Evolutionary conservation across 192 early-diverging fungal species (phyloP).

Genomic region (Coemansia sp.): DNA sequence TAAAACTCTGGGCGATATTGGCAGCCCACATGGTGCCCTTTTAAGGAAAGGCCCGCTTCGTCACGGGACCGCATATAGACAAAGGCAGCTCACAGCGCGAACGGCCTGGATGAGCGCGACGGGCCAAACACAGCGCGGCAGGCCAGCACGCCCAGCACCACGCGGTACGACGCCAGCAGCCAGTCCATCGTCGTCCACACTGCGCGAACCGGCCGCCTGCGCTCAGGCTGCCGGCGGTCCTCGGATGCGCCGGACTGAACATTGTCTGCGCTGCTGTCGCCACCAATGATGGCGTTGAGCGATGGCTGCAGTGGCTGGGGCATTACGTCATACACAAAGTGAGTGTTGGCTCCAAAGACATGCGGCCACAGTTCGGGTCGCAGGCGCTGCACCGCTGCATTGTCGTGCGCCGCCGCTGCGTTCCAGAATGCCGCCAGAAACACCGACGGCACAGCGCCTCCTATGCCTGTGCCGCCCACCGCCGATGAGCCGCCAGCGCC

Average conservation of each 20-base stretch:
- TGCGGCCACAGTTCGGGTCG: conserved; percentile 52
- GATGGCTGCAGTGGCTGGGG: conserved; percentile 6
- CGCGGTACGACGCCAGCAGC: conserved; percentile 42
- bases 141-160: conserved; percentile 38
- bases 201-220: conserved; percentile 11
- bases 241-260: not conserved
- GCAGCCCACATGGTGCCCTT: not conserved
- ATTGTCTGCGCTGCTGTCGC: not conserved
- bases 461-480: conserved; percentile 6
- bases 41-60: not conserved
- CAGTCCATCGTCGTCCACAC: conserved; percentile 46
- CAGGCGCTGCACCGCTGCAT: conserved; percentile 44
- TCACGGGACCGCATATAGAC: not conserved
- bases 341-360: conserved; percentile 9
- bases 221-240: not conserved
- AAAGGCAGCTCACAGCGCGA: conserved; percentile 10
- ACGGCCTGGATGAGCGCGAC: conserved; percentile 25
- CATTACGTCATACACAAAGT: conserved; percentile 9
- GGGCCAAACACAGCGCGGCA: conserved; percentile 39
- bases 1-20: too few relatives aligned
- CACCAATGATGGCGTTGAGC: not conserved
- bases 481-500: not conserved
- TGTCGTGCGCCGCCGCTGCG: conserved; percentile 5
- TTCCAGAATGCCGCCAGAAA: conserved; percentile 42
- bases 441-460: conserved; percentile 22